phyloP scores from a whole-genome alignment of 257 asterid species.

The Forsythia suspensa region DNA sequence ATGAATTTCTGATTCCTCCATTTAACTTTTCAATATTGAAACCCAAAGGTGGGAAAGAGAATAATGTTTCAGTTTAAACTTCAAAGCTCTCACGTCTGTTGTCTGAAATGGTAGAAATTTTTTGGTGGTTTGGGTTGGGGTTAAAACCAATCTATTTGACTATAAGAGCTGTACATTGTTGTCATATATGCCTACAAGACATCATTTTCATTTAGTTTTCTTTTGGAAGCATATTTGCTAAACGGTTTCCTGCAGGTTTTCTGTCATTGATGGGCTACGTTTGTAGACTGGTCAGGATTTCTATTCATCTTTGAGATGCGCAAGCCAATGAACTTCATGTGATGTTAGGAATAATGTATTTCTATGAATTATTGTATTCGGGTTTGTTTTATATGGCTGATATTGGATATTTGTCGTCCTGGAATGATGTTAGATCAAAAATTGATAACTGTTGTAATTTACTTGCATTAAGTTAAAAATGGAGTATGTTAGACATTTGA shows the following conservation, averaged over 20 bases:
- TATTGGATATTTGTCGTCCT: neutral
- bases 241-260: slow-evolving; percentile 23
- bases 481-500: neutral
- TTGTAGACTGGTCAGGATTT: slow-evolving; percentile 13
- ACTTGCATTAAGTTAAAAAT: neutral
- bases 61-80: neutral
- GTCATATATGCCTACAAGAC: neutral
- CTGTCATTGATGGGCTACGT: slow-evolving; percentile 10
- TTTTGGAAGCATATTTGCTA: neutral
- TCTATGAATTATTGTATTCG: neutral
- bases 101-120: neutral
- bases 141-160: neutral
- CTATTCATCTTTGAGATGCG: neutral
- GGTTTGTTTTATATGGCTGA: neutral
- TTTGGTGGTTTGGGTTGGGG: neutral
- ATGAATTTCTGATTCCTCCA: no score
- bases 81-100: neutral
- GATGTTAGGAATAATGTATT: slow-evolving; percentile 17
- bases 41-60: neutral
- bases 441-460: neutral
- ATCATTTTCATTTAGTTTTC: neutral
- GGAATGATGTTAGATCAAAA: neutral
- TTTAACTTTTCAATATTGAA: neutral
- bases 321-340: neutral
- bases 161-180: neutral